These are phyloP conservation scores for Daldinia decipiens DNA, from an alignment of 495 filamentous ascomycete genomes.

Conservation along the genomic window DNA sequence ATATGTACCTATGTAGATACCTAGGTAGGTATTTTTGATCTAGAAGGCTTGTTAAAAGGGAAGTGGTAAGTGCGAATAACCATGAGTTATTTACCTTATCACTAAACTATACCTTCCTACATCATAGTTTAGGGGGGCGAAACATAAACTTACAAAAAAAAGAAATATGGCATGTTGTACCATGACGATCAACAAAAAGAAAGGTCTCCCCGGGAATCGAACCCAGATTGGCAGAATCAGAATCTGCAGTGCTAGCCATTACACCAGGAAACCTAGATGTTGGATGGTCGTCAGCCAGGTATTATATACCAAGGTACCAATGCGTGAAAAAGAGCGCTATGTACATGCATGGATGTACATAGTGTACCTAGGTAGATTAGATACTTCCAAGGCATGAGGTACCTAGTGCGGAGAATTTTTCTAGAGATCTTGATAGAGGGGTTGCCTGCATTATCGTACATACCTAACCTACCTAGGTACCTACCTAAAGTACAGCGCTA, in stretches of 20 bases:
- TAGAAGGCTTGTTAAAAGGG: too few relatives aligned
- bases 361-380: neutral
- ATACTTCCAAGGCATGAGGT: too few relatives aligned
- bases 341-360: too few relatives aligned
- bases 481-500: neutral
- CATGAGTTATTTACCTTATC: neutral
- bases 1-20: too few relatives aligned
- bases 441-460: conserved; percentile 33
- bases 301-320: neutral
- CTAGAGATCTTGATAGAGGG: conserved; percentile 33
- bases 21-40: too few relatives aligned
- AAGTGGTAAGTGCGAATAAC: too few relatives aligned
- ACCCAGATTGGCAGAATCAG: conserved; percentile 52
- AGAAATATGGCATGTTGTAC: neutral
- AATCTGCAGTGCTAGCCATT: conserved; percentile 53
- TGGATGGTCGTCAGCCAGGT: neutral
- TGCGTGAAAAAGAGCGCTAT: neutral
- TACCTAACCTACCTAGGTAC: too few relatives aligned
- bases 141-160: neutral
- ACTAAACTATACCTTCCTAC: neutral
- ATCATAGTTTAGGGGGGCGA: neutral
- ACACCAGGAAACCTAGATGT: conserved; percentile 48
- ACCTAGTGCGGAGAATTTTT: conserved; percentile 28
- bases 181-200: neutral
- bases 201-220: conserved; percentile 52